A percentile compares a stretch with the other conserved stretches of the same genome.
phyloP scores from a whole-genome alignment of 495 filamentous ascomycete genomes.

The Penicillium pancosmium region DNA sequence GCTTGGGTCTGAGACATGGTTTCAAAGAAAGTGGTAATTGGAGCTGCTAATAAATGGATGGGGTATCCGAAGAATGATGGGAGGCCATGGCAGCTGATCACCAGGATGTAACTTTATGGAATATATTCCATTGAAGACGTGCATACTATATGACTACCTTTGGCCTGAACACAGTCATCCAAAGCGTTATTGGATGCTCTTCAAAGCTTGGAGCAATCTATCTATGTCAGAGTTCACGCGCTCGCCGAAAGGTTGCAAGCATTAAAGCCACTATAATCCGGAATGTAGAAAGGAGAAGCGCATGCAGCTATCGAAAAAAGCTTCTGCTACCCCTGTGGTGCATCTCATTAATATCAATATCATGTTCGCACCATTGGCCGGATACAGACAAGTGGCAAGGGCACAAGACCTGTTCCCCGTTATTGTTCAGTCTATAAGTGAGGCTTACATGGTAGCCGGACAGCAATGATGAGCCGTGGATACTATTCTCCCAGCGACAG shows the following conservation, averaged over 20 bases:
- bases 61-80: constrained; percentile 1
- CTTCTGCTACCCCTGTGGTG: not conserved
- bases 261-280: not conserved
- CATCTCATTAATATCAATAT: too few relatives aligned
- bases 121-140: not conserved
- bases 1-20: constrained; percentile 1
- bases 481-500: not conserved
- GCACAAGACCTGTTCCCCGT: not conserved
- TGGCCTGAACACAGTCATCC: not conserved
- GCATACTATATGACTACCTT: not conserved
- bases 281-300: not conserved
- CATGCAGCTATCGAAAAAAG: not conserved
- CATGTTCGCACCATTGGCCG: too few relatives aligned
- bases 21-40: constrained; percentile 1
- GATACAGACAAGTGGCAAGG: not conserved
- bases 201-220: not conserved
- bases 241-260: not conserved
- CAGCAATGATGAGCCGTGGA: not conserved
- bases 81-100: constrained; percentile 14
- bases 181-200: not conserved
- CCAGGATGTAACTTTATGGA: constrained; percentile 18
- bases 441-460: not conserved
- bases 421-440: not conserved
- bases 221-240: not conserved
- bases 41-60: constrained; percentile 4